A percentile compares a stretch with the other conserved stretches of the same genome.
phyloP scores from a whole-genome alignment of 176 grass and related monocot species.

The Ensete glaucum region DNA sequence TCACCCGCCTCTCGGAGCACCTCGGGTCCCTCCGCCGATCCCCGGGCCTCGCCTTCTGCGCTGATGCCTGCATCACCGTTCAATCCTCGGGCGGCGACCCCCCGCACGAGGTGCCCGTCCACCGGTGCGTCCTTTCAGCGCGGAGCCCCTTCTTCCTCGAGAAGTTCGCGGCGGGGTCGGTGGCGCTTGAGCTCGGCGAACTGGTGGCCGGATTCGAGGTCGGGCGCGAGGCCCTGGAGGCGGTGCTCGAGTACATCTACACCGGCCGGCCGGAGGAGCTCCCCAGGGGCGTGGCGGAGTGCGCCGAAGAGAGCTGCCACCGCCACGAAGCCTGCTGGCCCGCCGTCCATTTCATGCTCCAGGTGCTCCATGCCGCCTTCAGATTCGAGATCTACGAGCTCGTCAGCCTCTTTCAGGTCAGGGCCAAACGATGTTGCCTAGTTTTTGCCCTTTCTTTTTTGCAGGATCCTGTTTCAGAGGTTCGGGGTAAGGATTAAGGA shows the following conservation, averaged over 20 bases:
- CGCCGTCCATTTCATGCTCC: conserved; percentile 16
- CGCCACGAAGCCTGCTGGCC: conserved; percentile 19
- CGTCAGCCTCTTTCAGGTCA: conserved; percentile 16
- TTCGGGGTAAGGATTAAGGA: not conserved
- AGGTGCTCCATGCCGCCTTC: conserved; percentile 13
- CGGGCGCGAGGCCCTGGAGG: conserved; percentile 6
- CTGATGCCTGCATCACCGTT: conserved; percentile 7
- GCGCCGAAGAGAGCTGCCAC: not conserved
- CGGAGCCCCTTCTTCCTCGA: conserved; percentile 17
- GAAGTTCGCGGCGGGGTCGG: not conserved
- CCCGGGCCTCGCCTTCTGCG: conserved; percentile 4
- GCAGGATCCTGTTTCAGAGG: not conserved
- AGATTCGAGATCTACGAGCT: conserved; percentile 17
- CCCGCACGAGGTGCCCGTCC: not conserved
- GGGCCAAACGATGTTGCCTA: not conserved
- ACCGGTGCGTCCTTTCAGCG: conserved; percentile 13
- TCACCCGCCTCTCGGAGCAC: conserved; percentile 12
- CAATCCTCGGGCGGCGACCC: not conserved
- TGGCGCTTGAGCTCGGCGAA: not conserved
- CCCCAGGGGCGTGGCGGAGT: not conserved
- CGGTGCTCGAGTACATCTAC: conserved; percentile 16
- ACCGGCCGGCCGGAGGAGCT: not conserved
- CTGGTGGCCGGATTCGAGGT: not conserved
- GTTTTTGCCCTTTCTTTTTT: not conserved
- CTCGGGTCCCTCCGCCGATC: not conserved